Base-by-base conservation (phyloP, 139 green algal species). In the Protoeuglena noctilucae region DNA sequence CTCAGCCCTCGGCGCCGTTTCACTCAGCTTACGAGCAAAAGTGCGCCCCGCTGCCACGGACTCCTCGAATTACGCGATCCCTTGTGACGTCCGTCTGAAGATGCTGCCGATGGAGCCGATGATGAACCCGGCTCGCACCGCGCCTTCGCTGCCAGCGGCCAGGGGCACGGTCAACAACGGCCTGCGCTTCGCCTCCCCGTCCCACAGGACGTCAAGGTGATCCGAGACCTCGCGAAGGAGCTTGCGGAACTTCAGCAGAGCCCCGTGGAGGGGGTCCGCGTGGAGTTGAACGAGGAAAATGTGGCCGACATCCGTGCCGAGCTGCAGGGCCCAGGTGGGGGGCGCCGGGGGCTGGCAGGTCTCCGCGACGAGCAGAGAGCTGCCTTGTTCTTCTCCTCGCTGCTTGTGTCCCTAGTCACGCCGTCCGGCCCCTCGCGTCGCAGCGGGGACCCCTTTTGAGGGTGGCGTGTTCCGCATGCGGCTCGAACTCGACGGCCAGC, bases 101-200 rank as follows among this genome's bases (percentile, higher is more conserved):
- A n/a, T n/a, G n/a, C n/a, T n/a, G n/a, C n/a, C n/a, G n/a, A n/a
- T n/a, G n/a, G n/a, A n/a, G n/a, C n/a, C n/a, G n/a, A n/a, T n/a
- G n/a, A n/a, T n/a, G n/a, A n/a, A n/a, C n/a, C n/a, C n/a, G n/a
- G n/a, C n/a, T n/a, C n/a, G n/a, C n/a, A n/a, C n/a, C n/a, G n/a
- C n/a, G n/a, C n/a, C n/a, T n/a, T n/a, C n/a, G n/a, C n/a, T n/a
- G n/a, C n/a, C n/a, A n/a, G n/a, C n/a, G n/a, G n/a, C n/a, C n/a
- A n/a, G n/a, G n/a, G n/a, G n/a, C n/a, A n/a, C n/a, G n/a, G n/a
- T n/a, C 91, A 28, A 54, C 67, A 57, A 96, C 93, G 68, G 97
- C 91, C 62, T 95, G 89, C 19, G 97, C 89, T 64, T 93, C 83
- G 52, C 81, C 80, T 30, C 91, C 91, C 47, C 98, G 68, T 59